Evolutionary conservation across 345 rosid species (phyloP), one percentile per base, ranked within the genome.

Genomic region (Eucalyptus sideroxylon): DNA sequence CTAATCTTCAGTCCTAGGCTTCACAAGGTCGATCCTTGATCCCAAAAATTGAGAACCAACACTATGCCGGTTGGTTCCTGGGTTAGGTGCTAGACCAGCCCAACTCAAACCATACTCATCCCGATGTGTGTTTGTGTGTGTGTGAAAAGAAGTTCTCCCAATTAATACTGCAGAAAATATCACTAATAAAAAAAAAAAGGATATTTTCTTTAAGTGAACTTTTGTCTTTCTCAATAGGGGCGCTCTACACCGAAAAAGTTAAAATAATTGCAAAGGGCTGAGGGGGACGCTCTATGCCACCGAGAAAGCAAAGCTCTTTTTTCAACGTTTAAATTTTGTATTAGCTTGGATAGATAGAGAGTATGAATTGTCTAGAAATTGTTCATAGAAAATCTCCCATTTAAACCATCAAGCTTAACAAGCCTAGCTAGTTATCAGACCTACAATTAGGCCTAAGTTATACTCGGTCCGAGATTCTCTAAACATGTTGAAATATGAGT

Each of bases 11-110:
- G 5, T 53, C 59, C 24, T 0, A 53, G 9, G 59, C 24, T 53
- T 23, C 2, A 53, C 0, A 19, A 0, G 5, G 11, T 53, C 24
- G 1, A 19, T 53, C 24, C 0, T 19, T 0, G 0, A 0, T 53
- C 56, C 24, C 10, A 8, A 53, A 53, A 53, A 1, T 53, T 53
- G 10, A 2, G 23, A 2, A 19, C 24, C 56, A 19, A 53, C 10
- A 19, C 11, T 53, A 53, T 19, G 59, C 24, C 2, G 0, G 24
- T 53, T 53, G 59, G 24, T 19, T 17, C 56, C 10, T 7, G 1
- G 10, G 4, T 53, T 53, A 53, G 56, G 24, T 53, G 24, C 0
- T 53, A 1, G 24, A 19, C 4, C 4, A 2, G 23, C 9, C 1
- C 24, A 53, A 7, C 21, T 0, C 3, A 17, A 2, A 51, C 9